Percentiles rank a stretch among this genome's conserved stretches.
Conservation (phyloP, 768 basidiomycete genomes). For the Sarcomyxa edulis region DNA sequence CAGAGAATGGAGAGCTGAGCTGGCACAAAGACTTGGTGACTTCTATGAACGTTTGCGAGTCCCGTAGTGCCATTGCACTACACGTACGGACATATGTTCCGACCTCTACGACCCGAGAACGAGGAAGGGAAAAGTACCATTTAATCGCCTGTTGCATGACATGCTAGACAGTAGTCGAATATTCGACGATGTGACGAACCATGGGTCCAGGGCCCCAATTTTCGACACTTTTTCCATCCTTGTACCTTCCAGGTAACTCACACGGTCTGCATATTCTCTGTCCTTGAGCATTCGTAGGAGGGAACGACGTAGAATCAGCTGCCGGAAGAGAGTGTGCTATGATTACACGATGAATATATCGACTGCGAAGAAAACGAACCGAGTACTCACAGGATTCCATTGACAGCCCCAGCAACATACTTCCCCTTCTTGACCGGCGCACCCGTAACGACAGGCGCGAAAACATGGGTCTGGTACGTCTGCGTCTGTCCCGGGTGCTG, state of each 20-base stretch:
- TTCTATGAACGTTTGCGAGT: constrained; percentile 71
- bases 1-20: constrained; percentile 60
- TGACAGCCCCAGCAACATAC: constrained; percentile 23
- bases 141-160: constrained; percentile 84
- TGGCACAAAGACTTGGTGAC: constrained; percentile 67
- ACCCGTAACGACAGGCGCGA: constrained; percentile 69
- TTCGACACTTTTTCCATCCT: constrained; percentile 82
- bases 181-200: constrained; percentile 90
- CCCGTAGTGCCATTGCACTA: constrained; percentile 75
- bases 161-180: constrained; percentile 50
- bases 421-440: constrained; percentile 68
- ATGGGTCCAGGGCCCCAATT: constrained; percentile 89
- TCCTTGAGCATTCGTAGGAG: constrained; percentile 52
- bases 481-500: constrained; percentile 24
- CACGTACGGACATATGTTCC: constrained; percentile 70
- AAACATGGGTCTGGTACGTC: constrained; percentile 61
- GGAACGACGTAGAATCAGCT: constrained; percentile 27
- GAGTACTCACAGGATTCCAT: constrained; percentile 4
- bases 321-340: not conserved
- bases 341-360: too few relatives aligned
- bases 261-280: constrained; percentile 78
- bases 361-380: constrained; percentile 7
- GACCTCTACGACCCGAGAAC: constrained; percentile 64
- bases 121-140: constrained; percentile 71
- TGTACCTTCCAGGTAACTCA: constrained; percentile 68